Conservation (phyloP, 345 rosid genomes). For the Gossypium longicalyx region DNA sequence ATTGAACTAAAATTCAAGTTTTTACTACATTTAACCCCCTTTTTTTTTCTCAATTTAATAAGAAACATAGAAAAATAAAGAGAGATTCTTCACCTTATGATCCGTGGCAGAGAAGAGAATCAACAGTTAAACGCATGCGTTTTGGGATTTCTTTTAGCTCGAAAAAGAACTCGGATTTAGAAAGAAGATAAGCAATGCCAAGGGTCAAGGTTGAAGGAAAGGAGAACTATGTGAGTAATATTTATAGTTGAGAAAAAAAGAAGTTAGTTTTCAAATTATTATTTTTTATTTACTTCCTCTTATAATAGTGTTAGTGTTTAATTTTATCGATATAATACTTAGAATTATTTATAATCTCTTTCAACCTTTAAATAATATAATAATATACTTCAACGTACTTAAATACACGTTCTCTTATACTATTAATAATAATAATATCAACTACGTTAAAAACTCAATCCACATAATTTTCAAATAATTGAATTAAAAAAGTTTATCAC, state of each 20-base stretch:
- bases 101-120: neutral
- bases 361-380: no score
- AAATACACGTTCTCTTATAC: rapidly evolving
- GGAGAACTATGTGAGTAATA: neutral
- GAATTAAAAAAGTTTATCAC: no score
- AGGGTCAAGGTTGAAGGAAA: neutral
- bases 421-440: no score
- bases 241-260: neutral
- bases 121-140: neutral
- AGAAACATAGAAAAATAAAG: neutral
- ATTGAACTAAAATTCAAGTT: neutral
- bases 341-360: no score
- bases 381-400: rapidly evolving
- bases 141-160: neutral
- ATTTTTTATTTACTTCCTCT: no score
- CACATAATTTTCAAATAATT: no score
- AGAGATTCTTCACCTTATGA: neutral
- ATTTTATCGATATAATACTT: rapidly evolving
- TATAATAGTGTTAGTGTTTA: rapidly evolving
- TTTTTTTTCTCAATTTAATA: neutral
- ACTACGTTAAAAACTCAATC: no score
- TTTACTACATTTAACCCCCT: neutral
- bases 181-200: neutral
- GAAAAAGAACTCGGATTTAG: neutral
- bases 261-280: no score